These are phyloP conservation scores for Phytophthora cryptogea DNA, from an alignment of 352 stramenopile genomes.

Conservation along the genomic window DNA sequence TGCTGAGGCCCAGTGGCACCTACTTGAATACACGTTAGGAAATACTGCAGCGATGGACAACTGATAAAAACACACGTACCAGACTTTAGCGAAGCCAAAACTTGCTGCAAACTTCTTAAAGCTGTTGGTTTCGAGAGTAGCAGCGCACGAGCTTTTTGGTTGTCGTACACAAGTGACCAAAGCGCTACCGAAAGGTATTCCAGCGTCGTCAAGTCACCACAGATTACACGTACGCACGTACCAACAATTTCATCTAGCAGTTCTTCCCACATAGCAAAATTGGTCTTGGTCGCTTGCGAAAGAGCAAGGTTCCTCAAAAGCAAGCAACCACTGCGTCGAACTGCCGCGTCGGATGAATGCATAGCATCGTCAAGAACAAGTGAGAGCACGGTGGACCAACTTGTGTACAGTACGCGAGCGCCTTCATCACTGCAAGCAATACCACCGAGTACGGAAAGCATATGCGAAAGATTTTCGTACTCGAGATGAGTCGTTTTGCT, in stretches of 20 bases:
- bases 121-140: constrained; percentile 36
- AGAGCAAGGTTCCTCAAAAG: constrained; percentile 68
- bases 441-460: constrained; percentile 51
- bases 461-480: constrained; percentile 38
- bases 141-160: constrained; percentile 58
- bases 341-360: constrained; percentile 23
- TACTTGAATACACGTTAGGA: constrained; percentile 1
- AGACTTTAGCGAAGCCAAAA: constrained; percentile 21
- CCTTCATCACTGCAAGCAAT: constrained; percentile 55
- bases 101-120: constrained; percentile 40
- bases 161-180: constrained; percentile 66
- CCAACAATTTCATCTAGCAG: constrained; percentile 43
- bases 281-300: constrained; percentile 52
- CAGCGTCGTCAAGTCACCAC: constrained; percentile 11
- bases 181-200: constrained; percentile 47
- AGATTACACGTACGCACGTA: constrained; percentile 18
- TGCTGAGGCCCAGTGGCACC: background rate
- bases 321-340: constrained; percentile 42
- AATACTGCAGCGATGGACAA: background rate
- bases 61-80: constrained; percentile 13
- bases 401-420: constrained; percentile 40
- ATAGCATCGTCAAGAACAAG: constrained; percentile 60
- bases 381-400: constrained; percentile 32
- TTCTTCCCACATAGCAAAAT: constrained; percentile 65
- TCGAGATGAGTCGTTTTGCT: constrained; percentile 40